Evolutionary conservation across 495 filamentous ascomycete species (phyloP), one percentile per base, ranked within the genome.

Genomic region (Cercophora scortea): DNA sequence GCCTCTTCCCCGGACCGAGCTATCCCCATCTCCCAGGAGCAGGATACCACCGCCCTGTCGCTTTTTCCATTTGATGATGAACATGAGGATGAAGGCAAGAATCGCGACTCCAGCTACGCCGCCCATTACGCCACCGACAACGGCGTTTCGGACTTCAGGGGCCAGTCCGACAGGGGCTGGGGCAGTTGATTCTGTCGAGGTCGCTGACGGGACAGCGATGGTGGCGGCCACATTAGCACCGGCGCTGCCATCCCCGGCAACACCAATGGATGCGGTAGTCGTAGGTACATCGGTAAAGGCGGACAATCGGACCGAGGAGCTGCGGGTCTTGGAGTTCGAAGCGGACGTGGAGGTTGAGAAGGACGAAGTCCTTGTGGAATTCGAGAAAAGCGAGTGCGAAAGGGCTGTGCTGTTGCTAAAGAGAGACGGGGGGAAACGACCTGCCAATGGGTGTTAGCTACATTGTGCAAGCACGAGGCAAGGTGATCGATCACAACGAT

Each of bases 41-140:
- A 55, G 53, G 42, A 65, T 57, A 35, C 58, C 64, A 17, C 53
- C 65, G 17, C 61, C 62, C 39, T 71, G 63, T 49, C 66, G 69
- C 50, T 71, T 79, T 65, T 71, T 78, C 69, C 84, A 83, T 51
- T 77, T 73, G 15, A 85, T 59, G 40, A 83, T 48, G 54, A 73
- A 71, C 40, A 86, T 70, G 0, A 80, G 58, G 42, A 83, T 47
- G 10, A 85, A 53, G 8, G 84, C 54, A 44, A 87, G 54, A 33
- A 86, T 56, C 8, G 82, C 79, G 10, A 84, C 65, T 15, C 82
- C 85, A 42, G 84, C 82, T 39, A 87, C 67, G 38, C 81, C 78
- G 18, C 85, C 85, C 8, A 87, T 71, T 10, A 88, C 81, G 32
- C 85, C 79, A 15, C 85, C 85, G 7, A 84, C 80, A 18, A 88